A percentile compares a stretch with the other conserved stretches of the same genome.
These are phyloP conservation scores for Exophiala calicioides DNA, from an alignment of 2,329 filamentous ascomycete species.

Conservation along the genomic window DNA sequence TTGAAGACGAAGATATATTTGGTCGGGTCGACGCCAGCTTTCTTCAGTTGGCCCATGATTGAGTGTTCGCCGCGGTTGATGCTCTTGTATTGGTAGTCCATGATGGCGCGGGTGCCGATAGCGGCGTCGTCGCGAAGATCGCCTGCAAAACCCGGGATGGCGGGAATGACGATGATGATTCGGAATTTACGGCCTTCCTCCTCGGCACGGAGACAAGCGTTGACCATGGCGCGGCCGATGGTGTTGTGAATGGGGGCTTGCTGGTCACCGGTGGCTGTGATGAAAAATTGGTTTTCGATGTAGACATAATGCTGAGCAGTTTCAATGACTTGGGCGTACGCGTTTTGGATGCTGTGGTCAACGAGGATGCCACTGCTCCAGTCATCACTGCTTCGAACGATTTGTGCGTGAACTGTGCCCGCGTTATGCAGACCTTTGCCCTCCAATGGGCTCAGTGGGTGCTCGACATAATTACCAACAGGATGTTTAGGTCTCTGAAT, in stretches of 20 bases:
- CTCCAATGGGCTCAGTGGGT: constrained; percentile 71
- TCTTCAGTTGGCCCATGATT: constrained; percentile 75
- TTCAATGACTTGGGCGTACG: constrained; percentile 80
- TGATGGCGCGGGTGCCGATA: constrained; percentile 85
- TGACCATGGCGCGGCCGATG: constrained; percentile 85
- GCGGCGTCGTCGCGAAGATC: constrained; percentile 83
- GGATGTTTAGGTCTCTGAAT: constrained; percentile 89
- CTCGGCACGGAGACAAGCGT: constrained; percentile 77
- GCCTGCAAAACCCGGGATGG: constrained; percentile 90
- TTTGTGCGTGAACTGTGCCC: constrained; percentile 76
- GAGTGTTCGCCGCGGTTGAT: constrained; percentile 90
- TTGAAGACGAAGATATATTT: constrained; percentile 94
- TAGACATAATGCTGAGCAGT: constrained; percentile 92
- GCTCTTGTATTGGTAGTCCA: constrained; percentile 98
- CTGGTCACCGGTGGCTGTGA: constrained; percentile 86
- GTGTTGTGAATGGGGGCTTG: constrained; percentile 84
- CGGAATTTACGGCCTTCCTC: constrained; percentile 86
- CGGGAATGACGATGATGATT: constrained; percentile 86
- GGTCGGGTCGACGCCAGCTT: constrained; percentile 33
- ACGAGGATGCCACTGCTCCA: constrained; percentile 90
- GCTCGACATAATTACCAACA: constrained; percentile 81
- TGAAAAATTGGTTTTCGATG: constrained; percentile 99
- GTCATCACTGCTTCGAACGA: constrained; percentile 87
- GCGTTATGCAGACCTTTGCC: constrained; percentile 64
- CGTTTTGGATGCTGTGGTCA: constrained; percentile 84